Evolutionary conservation across 2,329 filamentous ascomycete species (phyloP), one percentile per base, ranked within the genome.

Genomic region (Harringtonia lauricola): DNA sequence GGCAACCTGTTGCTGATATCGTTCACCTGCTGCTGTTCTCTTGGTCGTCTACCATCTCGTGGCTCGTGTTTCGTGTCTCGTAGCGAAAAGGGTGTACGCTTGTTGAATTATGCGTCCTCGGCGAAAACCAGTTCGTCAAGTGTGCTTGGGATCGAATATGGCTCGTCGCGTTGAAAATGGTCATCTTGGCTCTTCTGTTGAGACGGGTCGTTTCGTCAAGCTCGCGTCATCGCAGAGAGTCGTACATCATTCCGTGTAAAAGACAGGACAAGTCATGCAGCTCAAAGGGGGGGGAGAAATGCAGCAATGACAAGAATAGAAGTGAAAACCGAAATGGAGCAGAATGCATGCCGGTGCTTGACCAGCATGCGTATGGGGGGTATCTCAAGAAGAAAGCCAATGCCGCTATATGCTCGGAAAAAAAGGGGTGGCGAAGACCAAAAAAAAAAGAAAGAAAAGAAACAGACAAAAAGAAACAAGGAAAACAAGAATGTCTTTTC

Each of bases 351-450:
- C 30, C 36, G 34, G 41, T 37, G 15, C n/a, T 17, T 6, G 39
- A 29, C 46, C 43, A 39, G 12, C n/a, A 4, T 42, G 41, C 42
- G 42, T 39, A 36, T 34, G 14, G 33, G 36, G 47, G 47, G 45
- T 49, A 47, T 51, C 44, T 41, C 46, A 37, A 34, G 55, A 53
- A 53, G 54, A 52, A 52, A 49, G 39, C 45, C 40, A 44, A 15
- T 43, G 44, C 37, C 40, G 41, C 28, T 42, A n/a, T 36, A 45
- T 33, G 19, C n/a, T 22, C 49, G 47, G 45, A 47, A 49, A 42
- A 49, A 47, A 56, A 56, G 55, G 52, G 58, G 55, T 52, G 60
- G 55, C 55, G 47, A 56, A 36, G 52, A 50, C 45, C 43, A 41
- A 47, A 49, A 54, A 52, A 52, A 54, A 52, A 41, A 31, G 29